These are phyloP conservation scores for Rhinocladiella similis DNA, from an alignment of 2,329 filamentous ascomycete genomes.

Conservation along the genomic window DNA sequence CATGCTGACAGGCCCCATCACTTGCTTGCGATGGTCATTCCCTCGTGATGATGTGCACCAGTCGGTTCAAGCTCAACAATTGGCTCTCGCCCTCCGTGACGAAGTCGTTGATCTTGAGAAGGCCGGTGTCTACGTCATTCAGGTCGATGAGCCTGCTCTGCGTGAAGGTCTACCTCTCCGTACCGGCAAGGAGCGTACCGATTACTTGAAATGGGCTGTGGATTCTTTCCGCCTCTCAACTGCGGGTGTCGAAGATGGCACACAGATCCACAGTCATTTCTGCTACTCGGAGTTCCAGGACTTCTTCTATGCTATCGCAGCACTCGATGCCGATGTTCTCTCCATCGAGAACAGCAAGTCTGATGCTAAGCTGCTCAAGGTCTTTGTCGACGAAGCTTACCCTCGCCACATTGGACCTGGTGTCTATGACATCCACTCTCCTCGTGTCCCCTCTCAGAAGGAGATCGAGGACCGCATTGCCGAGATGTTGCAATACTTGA, in stretches of 20 bases:
- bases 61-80: conserved; percentile 97
- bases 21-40: conserved; percentile 99
- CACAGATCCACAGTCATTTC: conserved; percentile 99
- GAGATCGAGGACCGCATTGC: conserved; percentile 97
- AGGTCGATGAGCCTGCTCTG: conserved; percentile 98
- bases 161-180: conserved; percentile 99
- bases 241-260: conserved; percentile 88
- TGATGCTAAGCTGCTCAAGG: conserved; percentile 97
- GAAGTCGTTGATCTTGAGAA: conserved; percentile 98
- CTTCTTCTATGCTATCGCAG: conserved; percentile 99
- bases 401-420: conserved; percentile 97
- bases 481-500: conserved; percentile 97
- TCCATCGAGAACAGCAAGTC: conserved; percentile 99
- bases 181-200: conserved; percentile 87
- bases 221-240: conserved; percentile 97
- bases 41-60: conserved; percentile 99
- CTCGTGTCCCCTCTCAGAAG: conserved; percentile 92
- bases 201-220: conserved; percentile 96
- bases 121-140: conserved; percentile 95
- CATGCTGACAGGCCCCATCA: conserved; percentile 99
- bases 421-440: conserved; percentile 99
- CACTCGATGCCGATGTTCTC: conserved; percentile 95
- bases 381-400: conserved; percentile 97
- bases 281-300: conserved; percentile 99
- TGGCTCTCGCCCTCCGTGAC: conserved; percentile 95